phyloP scores from a whole-genome alignment of 495 filamentous ascomycete genomes.

The Talaromyces liani region DNA sequence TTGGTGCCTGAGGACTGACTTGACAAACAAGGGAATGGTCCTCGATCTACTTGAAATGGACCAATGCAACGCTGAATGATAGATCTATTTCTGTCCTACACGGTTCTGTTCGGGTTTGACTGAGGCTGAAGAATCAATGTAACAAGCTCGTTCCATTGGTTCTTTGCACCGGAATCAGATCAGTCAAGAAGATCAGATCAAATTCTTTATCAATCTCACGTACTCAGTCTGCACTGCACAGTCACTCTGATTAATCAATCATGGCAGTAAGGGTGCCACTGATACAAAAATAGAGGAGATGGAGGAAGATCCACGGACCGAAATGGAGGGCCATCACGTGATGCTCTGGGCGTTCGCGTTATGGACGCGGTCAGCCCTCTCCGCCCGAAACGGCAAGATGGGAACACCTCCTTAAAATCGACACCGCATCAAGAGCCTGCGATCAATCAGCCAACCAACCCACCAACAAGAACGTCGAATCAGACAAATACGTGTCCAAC shows the following conservation, averaged over 20 bases:
- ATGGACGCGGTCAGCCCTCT: not conserved
- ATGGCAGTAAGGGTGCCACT: not conserved
- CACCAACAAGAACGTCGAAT: not conserved
- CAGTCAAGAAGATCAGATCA: not conserved
- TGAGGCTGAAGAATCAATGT: not conserved
- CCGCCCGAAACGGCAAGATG: slow-evolving; percentile 1
- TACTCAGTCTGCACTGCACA: not conserved
- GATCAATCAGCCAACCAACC: not conserved
- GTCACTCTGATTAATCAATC: not conserved
- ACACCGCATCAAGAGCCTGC: not conserved
- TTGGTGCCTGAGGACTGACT: not conserved
- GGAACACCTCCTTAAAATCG: not conserved
- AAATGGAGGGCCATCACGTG: not conserved
- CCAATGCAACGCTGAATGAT: not conserved
- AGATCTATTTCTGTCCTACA: not conserved
- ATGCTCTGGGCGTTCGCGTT: not conserved
- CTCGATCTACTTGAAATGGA: not conserved
- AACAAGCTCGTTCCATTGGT: not conserved
- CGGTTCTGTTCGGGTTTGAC: not conserved
- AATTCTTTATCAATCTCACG: not conserved
- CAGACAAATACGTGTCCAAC: not conserved
- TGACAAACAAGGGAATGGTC: not conserved
- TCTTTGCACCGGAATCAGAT: not conserved
- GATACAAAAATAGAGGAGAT: not conserved
- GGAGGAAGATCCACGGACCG: not conserved